Conservation (phyloP, 495 filamentous ascomycete species). For the Penicillium cataractarum region DNA sequence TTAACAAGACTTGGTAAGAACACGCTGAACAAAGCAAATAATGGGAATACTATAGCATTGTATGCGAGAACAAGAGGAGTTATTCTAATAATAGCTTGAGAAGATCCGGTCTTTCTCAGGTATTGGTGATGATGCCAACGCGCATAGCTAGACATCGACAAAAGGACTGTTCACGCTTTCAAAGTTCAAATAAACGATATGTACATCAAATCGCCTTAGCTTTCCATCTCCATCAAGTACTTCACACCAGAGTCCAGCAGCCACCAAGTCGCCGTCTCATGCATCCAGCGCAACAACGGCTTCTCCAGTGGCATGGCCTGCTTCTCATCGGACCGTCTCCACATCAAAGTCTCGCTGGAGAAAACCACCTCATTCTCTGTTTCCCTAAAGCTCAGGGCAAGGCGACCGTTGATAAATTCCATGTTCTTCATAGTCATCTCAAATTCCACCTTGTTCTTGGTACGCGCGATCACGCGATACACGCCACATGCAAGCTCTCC, state of each 20-base stretch:
- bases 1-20: background rate
- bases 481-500: constrained; percentile 42
- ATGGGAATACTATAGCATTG: background rate
- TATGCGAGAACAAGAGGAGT: background rate
- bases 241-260: constrained; percentile 41
- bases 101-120: background rate
- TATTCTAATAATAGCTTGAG: background rate
- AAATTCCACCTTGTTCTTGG: constrained; percentile 37
- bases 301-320: constrained; percentile 37
- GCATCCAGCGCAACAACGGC: constrained; percentile 31
- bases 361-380: constrained; percentile 28
- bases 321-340: constrained; percentile 28
- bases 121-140: background rate
- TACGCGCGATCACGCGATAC: constrained; percentile 34
- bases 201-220: background rate
- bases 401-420: constrained; percentile 30
- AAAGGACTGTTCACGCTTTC: no score
- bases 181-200: background rate
- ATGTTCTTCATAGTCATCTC: constrained; percentile 25
- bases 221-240: constrained; percentile 37
- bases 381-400: constrained; percentile 32
- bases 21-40: background rate
- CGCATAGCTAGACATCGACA: background rate
- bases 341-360: constrained; percentile 41
- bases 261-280: constrained; percentile 46